Evolutionary conservation across 2,329 filamentous ascomycete genomes (phyloP).

Genomic region (Calonectria multiphialidica): DNA sequence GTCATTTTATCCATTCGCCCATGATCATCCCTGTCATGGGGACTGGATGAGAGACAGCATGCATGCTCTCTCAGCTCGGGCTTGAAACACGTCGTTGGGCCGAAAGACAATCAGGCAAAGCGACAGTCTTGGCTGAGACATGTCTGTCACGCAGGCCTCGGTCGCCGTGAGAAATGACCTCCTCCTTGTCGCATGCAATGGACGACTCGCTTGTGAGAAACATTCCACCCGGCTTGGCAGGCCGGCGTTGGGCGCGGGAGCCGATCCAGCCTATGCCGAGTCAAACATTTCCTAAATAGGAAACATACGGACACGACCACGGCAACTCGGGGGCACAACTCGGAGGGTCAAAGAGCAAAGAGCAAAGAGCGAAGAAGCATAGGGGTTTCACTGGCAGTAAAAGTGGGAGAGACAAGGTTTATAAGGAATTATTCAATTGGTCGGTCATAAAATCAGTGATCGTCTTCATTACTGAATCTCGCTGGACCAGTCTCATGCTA

Average conservation of each 20-base stretch:
- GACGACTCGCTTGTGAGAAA: background rate
- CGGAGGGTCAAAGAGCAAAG: too few relatives aligned
- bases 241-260: background rate
- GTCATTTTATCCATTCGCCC: background rate
- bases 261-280: too few relatives aligned
- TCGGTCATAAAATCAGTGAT: constrained; percentile 16
- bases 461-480: constrained; percentile 28
- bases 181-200: background rate
- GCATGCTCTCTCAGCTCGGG: background rate
- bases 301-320: too few relatives aligned
- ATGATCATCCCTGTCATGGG: background rate
- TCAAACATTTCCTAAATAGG: background rate
- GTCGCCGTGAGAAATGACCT: background rate
- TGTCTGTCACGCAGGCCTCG: background rate
- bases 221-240: background rate
- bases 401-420: background rate
- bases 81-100: background rate
- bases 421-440: constrained; percentile 1
- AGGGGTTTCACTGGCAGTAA: background rate
- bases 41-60: background rate
- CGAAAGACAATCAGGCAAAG: background rate
- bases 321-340: too few relatives aligned
- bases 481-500: constrained; percentile 29
- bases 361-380: background rate
- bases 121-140: background rate